phyloP scores from a whole-genome alignment of 495 filamentous ascomycete genomes.

The Lentithecium fluviatile region DNA sequence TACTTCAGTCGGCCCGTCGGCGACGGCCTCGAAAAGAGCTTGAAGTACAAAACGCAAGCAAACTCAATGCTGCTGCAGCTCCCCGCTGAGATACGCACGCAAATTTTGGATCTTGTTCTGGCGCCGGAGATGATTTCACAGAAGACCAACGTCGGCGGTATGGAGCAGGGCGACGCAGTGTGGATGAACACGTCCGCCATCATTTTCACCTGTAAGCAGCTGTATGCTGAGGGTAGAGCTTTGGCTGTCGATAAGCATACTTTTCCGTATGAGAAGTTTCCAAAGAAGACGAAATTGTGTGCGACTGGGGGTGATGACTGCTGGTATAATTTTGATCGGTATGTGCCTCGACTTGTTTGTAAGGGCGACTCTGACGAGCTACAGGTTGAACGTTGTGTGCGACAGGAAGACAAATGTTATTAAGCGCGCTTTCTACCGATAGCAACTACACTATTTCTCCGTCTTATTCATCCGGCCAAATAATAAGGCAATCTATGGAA shows the following conservation, averaged over 20 bases:
- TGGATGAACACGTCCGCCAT: constrained; percentile 12
- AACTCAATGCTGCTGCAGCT: not conserved
- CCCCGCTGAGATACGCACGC: constrained; percentile 15
- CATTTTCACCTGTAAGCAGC: constrained; percentile 20
- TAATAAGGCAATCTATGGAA: not conserved
- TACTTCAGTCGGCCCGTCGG: constrained; percentile 1
- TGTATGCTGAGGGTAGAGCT: constrained; percentile 14
- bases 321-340: not conserved
- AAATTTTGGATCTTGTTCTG: constrained; percentile 10
- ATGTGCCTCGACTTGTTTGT: not conserved
- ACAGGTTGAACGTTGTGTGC: constrained; percentile 7
- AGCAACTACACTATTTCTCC: not conserved
- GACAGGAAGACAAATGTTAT: constrained; percentile 1
- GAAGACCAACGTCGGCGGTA: not conserved
- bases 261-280: constrained; percentile 3
- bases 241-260: constrained; percentile 10
- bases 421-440: not conserved
- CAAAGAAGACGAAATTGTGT: constrained; percentile 10
- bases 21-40: constrained; percentile 7
- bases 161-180: not conserved
- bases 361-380: not conserved
- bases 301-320: not conserved
- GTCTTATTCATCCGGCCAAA: not conserved
- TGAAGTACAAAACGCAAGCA: constrained; percentile 1
- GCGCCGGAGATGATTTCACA: not conserved